Base-by-base conservation (phyloP, 23 red algal genomes). In the Cyanidiococcus yangmingshanensis region DNA sequence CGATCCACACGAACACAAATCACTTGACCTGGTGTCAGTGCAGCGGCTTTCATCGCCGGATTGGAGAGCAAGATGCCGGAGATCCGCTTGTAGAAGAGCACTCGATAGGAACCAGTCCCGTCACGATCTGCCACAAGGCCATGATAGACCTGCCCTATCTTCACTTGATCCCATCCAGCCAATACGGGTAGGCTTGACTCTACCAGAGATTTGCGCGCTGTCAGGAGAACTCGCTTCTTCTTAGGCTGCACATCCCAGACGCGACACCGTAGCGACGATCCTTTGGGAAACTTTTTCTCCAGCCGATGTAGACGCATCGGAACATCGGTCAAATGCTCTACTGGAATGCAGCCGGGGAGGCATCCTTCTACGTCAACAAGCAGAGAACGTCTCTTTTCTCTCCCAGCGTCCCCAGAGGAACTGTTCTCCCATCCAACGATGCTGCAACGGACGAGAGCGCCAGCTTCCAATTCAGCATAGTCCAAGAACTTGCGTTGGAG, bases 401-500 rank as follows among this genome's bases (percentile, higher is more conserved):
- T n/a, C 7, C 12, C 21, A 7, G 45, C 45, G 7, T 7, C 21
- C n/a, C 16, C 63, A 7, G n/a, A 7, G 63, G n/a, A 3, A 7
- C 15, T 30, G 63, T 12, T 7, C 27, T 27, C 32, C 63, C 21
- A 71, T 35, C n/a, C 21, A 7, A 71, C 3, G n/a, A 71, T 7
- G 16, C n/a, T 7, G 27, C 63, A 71, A 29, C n/a, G 21, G 12
- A 71, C 63, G 12, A 25, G 27, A 7, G 21, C 63, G 27, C 63
- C 63, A 25, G 63, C 16, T 30, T 71, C n/a, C 63, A 71, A 35
- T 29, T 71, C 63, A 3, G n/a, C 3, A 71, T 17, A 7, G 32
- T 71, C 63, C 63, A 71, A 3, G 32, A 32, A 71, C 63, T 71
- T 71, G 3, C 63, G 63, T 71, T 35, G 16, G 7, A 71, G 63